Conservation (phyloP, 2,329 filamentous ascomycete genomes). For the Leptographium lundbergii region DNA sequence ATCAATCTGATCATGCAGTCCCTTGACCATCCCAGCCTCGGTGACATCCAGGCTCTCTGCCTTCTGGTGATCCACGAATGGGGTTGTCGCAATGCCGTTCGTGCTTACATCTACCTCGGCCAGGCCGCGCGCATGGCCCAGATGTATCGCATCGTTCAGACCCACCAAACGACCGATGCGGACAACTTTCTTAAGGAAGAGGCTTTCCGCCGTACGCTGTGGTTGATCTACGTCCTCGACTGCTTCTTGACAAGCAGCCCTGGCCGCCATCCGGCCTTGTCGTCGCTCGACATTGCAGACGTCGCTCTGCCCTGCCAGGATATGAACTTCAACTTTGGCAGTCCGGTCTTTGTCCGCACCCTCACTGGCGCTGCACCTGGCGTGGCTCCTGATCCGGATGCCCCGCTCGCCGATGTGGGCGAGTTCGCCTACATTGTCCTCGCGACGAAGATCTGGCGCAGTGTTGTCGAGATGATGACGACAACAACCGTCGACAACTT, state of each 20-base stretch:
- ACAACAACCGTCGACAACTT: slow-evolving; percentile 38
- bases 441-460: slow-evolving; percentile 48
- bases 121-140: slow-evolving; percentile 52
- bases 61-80: slow-evolving; percentile 51
- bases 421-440: slow-evolving; percentile 51
- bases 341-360: slow-evolving; percentile 46
- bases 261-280: slow-evolving; percentile 43
- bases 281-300: slow-evolving; percentile 39
- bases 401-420: slow-evolving; percentile 37
- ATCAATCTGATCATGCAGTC: slow-evolving; percentile 44
- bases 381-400: slow-evolving; percentile 23
- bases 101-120: slow-evolving; percentile 50
- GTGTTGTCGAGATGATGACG: slow-evolving; percentile 49
- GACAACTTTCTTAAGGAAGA: slow-evolving; percentile 50
- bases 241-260: slow-evolving; percentile 50
- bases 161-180: slow-evolving; percentile 35
- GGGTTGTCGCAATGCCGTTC: slow-evolving; percentile 48
- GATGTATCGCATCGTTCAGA: slow-evolving; percentile 49
- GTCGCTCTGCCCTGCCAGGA: slow-evolving; percentile 46
- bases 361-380: slow-evolving; percentile 28
- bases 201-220: slow-evolving; percentile 47
- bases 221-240: slow-evolving; percentile 51
- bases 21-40: slow-evolving; percentile 44
- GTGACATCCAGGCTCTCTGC: slow-evolving; percentile 49
- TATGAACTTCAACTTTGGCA: slow-evolving; percentile 51